phyloP scores from a whole-genome alignment of 345 rosid species.

The Arabis hirsuta region DNA sequence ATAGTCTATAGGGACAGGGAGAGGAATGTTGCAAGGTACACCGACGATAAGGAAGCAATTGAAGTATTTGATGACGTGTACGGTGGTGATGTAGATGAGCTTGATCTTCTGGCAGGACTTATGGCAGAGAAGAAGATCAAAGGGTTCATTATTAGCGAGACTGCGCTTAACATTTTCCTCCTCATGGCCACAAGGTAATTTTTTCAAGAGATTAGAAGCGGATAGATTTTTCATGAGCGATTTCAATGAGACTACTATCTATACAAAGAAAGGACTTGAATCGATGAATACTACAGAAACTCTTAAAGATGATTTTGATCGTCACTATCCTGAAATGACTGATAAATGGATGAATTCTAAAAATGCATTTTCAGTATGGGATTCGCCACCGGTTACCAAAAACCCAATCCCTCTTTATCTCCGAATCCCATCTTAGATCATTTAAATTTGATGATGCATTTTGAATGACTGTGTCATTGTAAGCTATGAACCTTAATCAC shows the following conservation, averaged over 20 bases:
- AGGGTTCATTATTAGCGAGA: too few species aligned
- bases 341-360: conserved; percentile 61
- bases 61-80: too few species aligned
- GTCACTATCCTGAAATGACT: conserved; percentile 58
- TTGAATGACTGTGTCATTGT: not conserved
- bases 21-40: too few species aligned
- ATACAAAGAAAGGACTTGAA: conserved; percentile 59
- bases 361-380: conserved; percentile 71
- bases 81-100: too few species aligned
- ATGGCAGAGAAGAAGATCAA: too few species aligned
- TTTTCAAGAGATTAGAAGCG: too few species aligned
- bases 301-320: conserved; percentile 54
- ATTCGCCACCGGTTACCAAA: conserved; percentile 43
- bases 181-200: too few species aligned
- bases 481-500: not conserved
- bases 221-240: conserved; percentile 59
- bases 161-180: too few species aligned
- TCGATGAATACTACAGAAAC: conserved; percentile 64
- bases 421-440: conserved; percentile 47
- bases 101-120: too few species aligned
- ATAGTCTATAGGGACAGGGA: too few species aligned
- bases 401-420: conserved; percentile 54
- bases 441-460: conserved; percentile 1
- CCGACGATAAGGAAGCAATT: too few species aligned
- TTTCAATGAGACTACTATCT: conserved; percentile 52